phyloP scores from a whole-genome alignment of 208 protist genomes.

The Leishmania guyanensis region DNA sequence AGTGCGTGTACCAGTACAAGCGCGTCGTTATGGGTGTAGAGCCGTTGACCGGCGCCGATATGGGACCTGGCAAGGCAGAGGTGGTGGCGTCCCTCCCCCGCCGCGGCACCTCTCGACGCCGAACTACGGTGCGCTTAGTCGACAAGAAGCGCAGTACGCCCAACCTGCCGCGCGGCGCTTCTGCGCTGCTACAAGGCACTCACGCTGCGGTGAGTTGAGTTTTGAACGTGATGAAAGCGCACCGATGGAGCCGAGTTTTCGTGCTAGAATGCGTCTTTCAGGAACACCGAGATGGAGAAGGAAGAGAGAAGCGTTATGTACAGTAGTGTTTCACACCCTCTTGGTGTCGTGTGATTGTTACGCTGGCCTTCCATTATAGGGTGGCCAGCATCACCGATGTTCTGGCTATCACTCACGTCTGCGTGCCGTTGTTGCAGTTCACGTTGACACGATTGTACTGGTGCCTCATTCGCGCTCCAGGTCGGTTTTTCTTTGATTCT shows the following conservation, averaged over 20 bases:
- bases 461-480: background rate
- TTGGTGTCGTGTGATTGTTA: too few relatives aligned
- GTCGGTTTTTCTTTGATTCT: background rate
- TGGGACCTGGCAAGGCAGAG: conserved; percentile 18
- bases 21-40: conserved; percentile 75
- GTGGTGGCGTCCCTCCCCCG: background rate
- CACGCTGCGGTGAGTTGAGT: background rate
- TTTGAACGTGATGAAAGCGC: background rate
- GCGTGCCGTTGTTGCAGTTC: background rate
- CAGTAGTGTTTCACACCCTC: background rate
- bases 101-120: conserved; percentile 12
- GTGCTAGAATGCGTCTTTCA: background rate
- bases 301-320: background rate
- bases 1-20: conserved; percentile 76
- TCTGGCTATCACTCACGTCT: background rate
- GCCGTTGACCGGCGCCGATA: conserved; percentile 18
- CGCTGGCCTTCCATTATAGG: background rate
- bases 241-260: background rate
- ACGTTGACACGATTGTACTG: background rate
- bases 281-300: background rate
- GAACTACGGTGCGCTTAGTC: conserved; percentile 27
- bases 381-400: background rate
- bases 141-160: conserved; percentile 10
- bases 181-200: background rate
- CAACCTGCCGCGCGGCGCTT: background rate